Base-by-base conservation (phyloP, 2,329 filamentous ascomycete species). In the Hymenoscyphus infarciens region DNA sequence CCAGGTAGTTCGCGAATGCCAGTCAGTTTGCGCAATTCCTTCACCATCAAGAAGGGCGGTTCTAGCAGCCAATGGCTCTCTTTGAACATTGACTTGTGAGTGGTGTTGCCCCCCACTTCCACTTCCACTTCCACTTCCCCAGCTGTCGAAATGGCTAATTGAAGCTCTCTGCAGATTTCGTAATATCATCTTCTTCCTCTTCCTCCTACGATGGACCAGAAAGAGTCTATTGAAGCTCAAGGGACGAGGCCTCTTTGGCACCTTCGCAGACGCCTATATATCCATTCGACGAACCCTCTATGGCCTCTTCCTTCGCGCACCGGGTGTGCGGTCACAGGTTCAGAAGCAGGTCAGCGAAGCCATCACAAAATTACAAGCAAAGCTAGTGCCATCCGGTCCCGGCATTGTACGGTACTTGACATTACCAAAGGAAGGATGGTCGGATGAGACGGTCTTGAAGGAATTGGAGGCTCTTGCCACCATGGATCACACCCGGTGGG, bases 401-500 rank as follows among this genome's bases (percentile, higher is more conserved):
- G 88, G 86, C 57, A 80, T 92, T 55, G 89, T 85, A 61, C 86
- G 89, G 67, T 90, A 95, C 76, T 81, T 91, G 29, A 81, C 83
- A 5, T 81, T 99, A 16, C 95, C 95, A 4, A 89, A 89, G 74
- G 87, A 94, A 73, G 94, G 93, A 74, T 91, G 93, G 88, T 82
- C 84, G 29, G 82, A 88, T 52, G 92, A 97, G 19, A 86, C 87
- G 66, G 84, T 99, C 52, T 85, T 87, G 69, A 84, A 86, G 64
- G 94, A 97, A 80, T 83, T 99, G 65, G 85, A 88, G 64, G 85
- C 86, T 68, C 81, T 99, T 68, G 87, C 88, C 16, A 87, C 83
- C 57, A 90, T 99, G 90, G 89, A 97, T 71, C 95, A 98, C 77
- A 97, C 93, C 1, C 85, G 90, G 67, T 99, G 95, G 95, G 95